These are phyloP conservation scores for Pseudogymnoascus sp. DNA, from an alignment of 2,329 filamentous ascomycete species.

Conservation along the genomic window DNA sequence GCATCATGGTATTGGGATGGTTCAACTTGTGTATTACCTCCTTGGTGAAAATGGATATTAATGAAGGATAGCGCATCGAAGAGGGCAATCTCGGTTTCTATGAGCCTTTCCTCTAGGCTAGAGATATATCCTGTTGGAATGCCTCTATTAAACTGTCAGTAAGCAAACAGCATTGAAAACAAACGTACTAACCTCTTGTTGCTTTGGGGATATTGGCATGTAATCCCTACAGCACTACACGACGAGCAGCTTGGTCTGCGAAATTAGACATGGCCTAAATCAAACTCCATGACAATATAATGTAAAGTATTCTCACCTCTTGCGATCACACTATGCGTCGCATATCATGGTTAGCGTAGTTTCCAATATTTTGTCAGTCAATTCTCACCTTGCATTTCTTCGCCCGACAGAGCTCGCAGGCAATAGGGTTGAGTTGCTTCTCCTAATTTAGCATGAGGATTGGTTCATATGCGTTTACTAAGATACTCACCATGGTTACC, in stretches of 20 bases:
- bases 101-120: not conserved
- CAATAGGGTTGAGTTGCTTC: constrained; percentile 7
- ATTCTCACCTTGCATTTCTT: constrained; percentile 11
- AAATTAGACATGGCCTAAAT: not conserved
- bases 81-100: constrained; percentile 1
- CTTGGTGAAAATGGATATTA: not conserved
- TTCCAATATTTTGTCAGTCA: not conserved
- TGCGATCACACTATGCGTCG: constrained; percentile 7
- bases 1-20: not conserved
- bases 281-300: not conserved
- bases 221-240: not conserved
- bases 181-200: constrained; percentile 6
- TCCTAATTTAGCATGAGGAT: not conserved
- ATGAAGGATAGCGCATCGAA: not conserved
- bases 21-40: not conserved
- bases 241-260: not conserved
- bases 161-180: not conserved
- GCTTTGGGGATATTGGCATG: constrained; percentile 9
- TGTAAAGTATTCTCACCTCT: not conserved
- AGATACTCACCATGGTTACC: not conserved
- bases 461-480: not conserved
- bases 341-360: not conserved
- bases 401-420: constrained; percentile 3
- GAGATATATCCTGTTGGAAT: not conserved
- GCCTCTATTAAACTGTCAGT: not conserved